Evolutionary conservation across 441 rosid genomes (phyloP).

Genomic region (Bruguiera hainesii): DNA sequence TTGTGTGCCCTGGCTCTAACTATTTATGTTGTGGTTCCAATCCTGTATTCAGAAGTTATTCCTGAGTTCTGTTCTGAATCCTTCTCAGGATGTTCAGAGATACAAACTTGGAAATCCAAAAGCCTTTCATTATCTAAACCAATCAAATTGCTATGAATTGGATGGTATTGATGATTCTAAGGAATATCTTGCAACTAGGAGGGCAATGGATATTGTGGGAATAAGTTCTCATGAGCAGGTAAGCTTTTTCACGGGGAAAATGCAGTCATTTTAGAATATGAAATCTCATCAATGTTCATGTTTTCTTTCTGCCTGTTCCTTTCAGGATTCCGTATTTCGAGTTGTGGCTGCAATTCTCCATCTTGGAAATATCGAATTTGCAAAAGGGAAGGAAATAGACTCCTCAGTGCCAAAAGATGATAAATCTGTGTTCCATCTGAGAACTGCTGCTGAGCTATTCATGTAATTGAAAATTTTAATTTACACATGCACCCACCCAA

Average conservation of each 20-base stretch:
- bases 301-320: conserved; percentile 14
- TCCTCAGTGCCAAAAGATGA: conserved; percentile 93
- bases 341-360: conserved; percentile 96
- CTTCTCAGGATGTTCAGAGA: conserved; percentile 62
- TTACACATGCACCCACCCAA: conserved; percentile 7
- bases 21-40: not conserved
- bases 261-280: conserved; percentile 9
- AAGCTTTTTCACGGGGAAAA: conserved; percentile 19
- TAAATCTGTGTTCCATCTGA: conserved; percentile 76
- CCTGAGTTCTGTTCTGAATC: conserved; percentile 3
- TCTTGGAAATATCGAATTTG: conserved; percentile 91
- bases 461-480: conserved; percentile 44
- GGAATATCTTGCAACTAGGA: conserved; percentile 79
- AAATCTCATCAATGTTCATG: conserved; percentile 13
- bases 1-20: not conserved
- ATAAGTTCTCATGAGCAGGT: conserved; percentile 91
- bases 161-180: conserved; percentile 84
- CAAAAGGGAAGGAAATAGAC: conserved; percentile 84
- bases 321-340: conserved; percentile 81
- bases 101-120: conserved; percentile 77
- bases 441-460: conserved; percentile 84
- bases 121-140: conserved; percentile 88
- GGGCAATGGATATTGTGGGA: conserved; percentile 96
- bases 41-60: no score
- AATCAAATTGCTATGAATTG: conserved; percentile 78